Conservation (phyloP, 495 filamentous ascomycete genomes). For the Friedmanniomyces simplex region DNA sequence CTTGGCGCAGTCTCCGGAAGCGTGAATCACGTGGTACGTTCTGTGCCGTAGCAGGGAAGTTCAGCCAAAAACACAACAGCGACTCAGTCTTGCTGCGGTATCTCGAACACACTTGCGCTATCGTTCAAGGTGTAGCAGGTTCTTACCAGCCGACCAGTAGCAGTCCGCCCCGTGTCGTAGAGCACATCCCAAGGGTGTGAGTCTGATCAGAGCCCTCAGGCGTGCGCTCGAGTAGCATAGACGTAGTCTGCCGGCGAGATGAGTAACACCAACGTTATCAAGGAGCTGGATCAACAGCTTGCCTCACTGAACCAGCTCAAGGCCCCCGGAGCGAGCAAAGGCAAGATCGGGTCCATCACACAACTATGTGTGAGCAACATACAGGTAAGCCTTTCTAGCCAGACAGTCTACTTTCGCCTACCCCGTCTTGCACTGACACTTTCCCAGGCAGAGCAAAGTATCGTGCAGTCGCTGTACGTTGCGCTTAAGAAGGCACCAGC, state of each 20-base stretch:
- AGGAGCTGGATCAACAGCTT: conserved; percentile 79
- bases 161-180: not conserved
- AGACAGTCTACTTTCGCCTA: not conserved
- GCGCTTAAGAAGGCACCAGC: conserved; percentile 93
- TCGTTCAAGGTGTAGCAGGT: not conserved
- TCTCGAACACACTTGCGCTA: too few relatives aligned
- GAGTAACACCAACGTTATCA: conserved; percentile 43
- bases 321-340: conserved; percentile 84
- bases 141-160: not conserved
- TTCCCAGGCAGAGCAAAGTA: conserved; percentile 78
- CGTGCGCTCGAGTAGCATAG: not conserved
- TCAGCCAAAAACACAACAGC: not conserved
- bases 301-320: conserved; percentile 87
- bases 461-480: conserved; percentile 91
- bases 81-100: not conserved
- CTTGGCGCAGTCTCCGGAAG: not conserved
- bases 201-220: not conserved
- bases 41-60: not conserved
- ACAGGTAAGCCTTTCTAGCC: conserved; percentile 56
- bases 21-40: not conserved
- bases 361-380: conserved; percentile 78
- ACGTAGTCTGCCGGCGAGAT: not conserved
- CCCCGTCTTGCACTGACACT: conserved; percentile 13
- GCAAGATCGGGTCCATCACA: conserved; percentile 79
- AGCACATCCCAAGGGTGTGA: not conserved